Evolutionary conservation across 2,329 filamentous ascomycete species (phyloP).

Genomic region (Trichoderma aggressivum): DNA sequence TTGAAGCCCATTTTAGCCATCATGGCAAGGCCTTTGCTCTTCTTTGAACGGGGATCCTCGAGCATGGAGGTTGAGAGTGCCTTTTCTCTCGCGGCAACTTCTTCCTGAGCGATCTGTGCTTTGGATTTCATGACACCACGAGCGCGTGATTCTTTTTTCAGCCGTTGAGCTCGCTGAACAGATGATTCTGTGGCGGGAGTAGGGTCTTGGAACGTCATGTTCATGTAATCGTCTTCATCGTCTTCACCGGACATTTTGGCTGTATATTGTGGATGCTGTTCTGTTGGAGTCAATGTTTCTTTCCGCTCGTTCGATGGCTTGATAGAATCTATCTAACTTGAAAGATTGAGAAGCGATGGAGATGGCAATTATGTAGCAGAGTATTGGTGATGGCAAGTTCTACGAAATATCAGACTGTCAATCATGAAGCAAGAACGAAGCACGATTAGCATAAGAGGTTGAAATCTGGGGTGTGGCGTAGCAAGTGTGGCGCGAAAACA

Average conservation of each 20-base stretch:
- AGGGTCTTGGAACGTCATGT: constrained; percentile 79
- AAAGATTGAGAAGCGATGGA: not conserved
- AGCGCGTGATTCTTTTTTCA: constrained; percentile 62
- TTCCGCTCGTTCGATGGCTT: not conserved
- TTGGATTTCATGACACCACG: constrained; percentile 73
- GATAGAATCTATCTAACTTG: not conserved
- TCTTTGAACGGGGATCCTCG: constrained; percentile 50
- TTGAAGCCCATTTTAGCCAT: constrained; percentile 96
- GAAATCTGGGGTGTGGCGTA: constrained; percentile 11
- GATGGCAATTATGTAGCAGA: not conserved
- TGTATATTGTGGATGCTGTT: not conserved
- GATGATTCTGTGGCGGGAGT: constrained; percentile 52
- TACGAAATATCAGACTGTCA: not conserved
- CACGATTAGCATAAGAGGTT: not conserved
- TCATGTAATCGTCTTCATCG: constrained; percentile 95
- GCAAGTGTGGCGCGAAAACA: not conserved
- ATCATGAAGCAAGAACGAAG: not conserved
- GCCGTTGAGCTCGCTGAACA: constrained; percentile 51
- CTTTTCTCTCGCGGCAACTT: constrained; percentile 66
- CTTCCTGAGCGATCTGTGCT: constrained; percentile 73
- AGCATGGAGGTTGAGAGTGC: constrained; percentile 74
- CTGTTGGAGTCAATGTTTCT: not conserved
- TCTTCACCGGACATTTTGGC: constrained; percentile 38
- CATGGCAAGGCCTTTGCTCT: constrained; percentile 89
- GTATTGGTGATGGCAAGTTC: not conserved